Percentiles rank a stretch among this genome's conserved stretches.
phyloP scores from a whole-genome alignment of 1,284 basidiomycete genomes.

The Malassezia globosa region DNA sequence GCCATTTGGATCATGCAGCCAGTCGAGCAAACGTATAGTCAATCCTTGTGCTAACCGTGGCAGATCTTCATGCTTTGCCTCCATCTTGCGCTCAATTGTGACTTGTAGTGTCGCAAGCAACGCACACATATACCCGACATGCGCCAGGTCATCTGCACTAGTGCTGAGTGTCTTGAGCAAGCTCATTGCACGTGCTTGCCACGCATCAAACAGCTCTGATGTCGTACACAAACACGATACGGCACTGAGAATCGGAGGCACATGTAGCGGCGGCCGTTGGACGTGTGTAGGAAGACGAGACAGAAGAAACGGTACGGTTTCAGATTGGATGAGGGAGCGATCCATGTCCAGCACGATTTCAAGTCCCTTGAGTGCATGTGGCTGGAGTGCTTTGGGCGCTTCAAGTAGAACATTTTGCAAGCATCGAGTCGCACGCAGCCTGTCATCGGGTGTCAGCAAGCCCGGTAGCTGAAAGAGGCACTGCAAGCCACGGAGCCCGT shows the following conservation, averaged over 20 bases:
- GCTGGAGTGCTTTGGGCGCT: slow-evolving; percentile 19
- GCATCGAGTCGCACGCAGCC: slow-evolving; percentile 65
- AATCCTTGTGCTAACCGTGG: slow-evolving; percentile 26
- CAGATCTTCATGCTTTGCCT: slow-evolving; percentile 23
- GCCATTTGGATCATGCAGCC: slow-evolving; percentile 13
- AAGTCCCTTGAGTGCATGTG: slow-evolving; percentile 21
- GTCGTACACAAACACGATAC: slow-evolving; percentile 66
- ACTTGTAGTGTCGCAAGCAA: slow-evolving; percentile 35
- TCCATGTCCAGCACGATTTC: slow-evolving; percentile 19
- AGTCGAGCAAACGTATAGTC: slow-evolving; percentile 22
- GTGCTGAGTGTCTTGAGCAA: slow-evolving; percentile 71
- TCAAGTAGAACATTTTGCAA: slow-evolving; percentile 53
- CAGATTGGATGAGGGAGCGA: slow-evolving; percentile 19
- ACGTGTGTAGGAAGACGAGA: slow-evolving; percentile 51
- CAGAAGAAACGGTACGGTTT: slow-evolving; percentile 68
- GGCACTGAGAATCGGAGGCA: slow-evolving; percentile 61
- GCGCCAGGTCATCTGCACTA: slow-evolving; percentile 49
- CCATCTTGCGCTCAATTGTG: slow-evolving; percentile 30
- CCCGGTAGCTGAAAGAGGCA: slow-evolving; percentile 20
- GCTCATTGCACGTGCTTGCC: slow-evolving; percentile 66
- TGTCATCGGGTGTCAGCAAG: slow-evolving; percentile 61
- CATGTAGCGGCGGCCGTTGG: slow-evolving; percentile 57
- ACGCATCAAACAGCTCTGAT: slow-evolving; percentile 67
- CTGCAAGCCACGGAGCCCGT: slow-evolving; percentile 30
- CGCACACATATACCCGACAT: slow-evolving; percentile 38